Evolutionary conservation across 495 filamentous ascomycete genomes (phyloP).

Genomic region (Aspergillus funiculosus): DNA sequence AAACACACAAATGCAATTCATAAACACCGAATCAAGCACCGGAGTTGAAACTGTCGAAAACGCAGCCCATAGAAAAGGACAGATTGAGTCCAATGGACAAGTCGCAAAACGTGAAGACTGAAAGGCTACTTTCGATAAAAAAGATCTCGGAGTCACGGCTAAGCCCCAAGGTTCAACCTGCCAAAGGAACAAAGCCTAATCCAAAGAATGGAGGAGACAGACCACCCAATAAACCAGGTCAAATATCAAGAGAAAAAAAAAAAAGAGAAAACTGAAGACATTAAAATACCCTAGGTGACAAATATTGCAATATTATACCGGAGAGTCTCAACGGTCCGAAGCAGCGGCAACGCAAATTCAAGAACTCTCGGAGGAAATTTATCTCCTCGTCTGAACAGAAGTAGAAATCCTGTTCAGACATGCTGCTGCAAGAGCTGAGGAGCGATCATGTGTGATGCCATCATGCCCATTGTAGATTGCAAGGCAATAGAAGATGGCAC

Average conservation of each 20-base stretch:
- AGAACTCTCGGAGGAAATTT: too few relatives aligned
- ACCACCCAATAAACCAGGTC: slow-evolving; percentile 2
- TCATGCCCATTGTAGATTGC: slow-evolving; percentile 33
- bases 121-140: too few relatives aligned
- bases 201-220: background rate
- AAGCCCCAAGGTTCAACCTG: background rate
- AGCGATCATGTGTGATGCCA: slow-evolving; percentile 39
- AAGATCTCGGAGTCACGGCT: too few relatives aligned
- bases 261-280: slow-evolving; percentile 5
- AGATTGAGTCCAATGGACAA: too few relatives aligned
- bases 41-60: background rate
- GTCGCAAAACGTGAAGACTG: too few relatives aligned
- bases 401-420: slow-evolving; percentile 26
- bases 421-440: slow-evolving; percentile 45
- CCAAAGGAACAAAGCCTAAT: background rate
- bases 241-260: background rate
- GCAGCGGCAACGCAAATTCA: background rate
- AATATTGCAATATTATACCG: background rate
- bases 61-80: too few relatives aligned
- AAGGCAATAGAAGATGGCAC: slow-evolving; percentile 38
- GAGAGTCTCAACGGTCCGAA: background rate
- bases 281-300: slow-evolving; percentile 5
- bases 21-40: background rate
- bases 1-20: background rate
- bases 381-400: too few relatives aligned